Evolutionary conservation across 306 rosid species (phyloP).

Genomic region (Cucumis sativus): Cucumber_9930_V3 NC_026655.2:641001-641500

Average conservation of each 20-base stretch:
- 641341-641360: conserved; percentile 60
- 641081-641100: conserved; percentile 5
- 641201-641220: conserved; percentile 43
- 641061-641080: conserved; percentile 81
- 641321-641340: conserved; percentile 61
- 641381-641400: conserved; percentile 47
- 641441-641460: conserved; percentile 31
- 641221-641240: conserved; percentile 44
- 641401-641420: conserved; percentile 44
- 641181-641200: conserved; percentile 53
- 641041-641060: conserved; percentile 55
- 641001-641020: conserved; percentile 79
- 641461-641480: conserved; percentile 38
- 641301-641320: conserved; percentile 88
- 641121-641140: conserved; percentile 40
- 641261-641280: conserved; percentile 19
- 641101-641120: conserved; percentile 40
- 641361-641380: conserved; percentile 87
- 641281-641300: conserved; percentile 44
- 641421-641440: conserved; percentile 22
- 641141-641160: conserved; percentile 45
- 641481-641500: conserved; percentile 28
- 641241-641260: conserved; percentile 54
- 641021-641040: conserved; percentile 66
- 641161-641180: conserved; percentile 65